Base-by-base conservation (phyloP, 768 basidiomycete species). In the Mycena maculata region DNA sequence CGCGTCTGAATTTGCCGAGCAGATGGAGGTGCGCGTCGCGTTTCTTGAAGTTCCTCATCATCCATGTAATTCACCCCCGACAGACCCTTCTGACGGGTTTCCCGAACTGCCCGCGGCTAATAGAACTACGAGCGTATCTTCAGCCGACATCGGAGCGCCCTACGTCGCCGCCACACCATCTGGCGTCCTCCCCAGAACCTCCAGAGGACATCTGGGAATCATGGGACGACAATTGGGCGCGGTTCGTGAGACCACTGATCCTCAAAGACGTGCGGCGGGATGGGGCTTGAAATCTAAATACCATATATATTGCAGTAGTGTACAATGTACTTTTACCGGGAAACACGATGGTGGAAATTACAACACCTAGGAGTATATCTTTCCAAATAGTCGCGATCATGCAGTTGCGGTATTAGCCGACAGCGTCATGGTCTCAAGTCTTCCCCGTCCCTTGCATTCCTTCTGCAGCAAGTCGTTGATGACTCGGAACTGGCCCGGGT, bases 401-500 rank as follows among this genome's bases (percentile, higher is more conserved):
- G 70, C 31, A 28, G 64, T 60, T 27, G 72, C 64, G 2, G 88
- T 86, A 8, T 87, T 90, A 1, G 90, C 90, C 45, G 92, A 85
- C 67, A 92, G 89, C 15, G 88, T 83, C 72, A 94, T 75, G 0
- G 95, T 96, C 79, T 98, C 97, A 42, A 98, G 82, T 56, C 92
- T 84, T 1, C 95, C 94, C 70, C 87, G 87, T 20, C 94, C 94
- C 77, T 97, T 96, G 75, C 91, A 92, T 75, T 98, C 93, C 75
- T 92, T 93, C 76, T 96, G 93, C 65, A 99, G 79, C 44, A 99
- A 78, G 66, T 99, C 97, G 72, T 92, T 93, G 70, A 99, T 86
- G 22, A 92, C 84, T 38, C 93, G 89, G 86, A 98, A 97, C 72
- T 93, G 91, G 44, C 92, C 88, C 6, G 98, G 97, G 76, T 98